Evolutionary conservation across 2,329 filamentous ascomycete genomes (phyloP), one percentile per base, ranked within the genome.

Genomic region (Diaporthe sp.): DNA sequence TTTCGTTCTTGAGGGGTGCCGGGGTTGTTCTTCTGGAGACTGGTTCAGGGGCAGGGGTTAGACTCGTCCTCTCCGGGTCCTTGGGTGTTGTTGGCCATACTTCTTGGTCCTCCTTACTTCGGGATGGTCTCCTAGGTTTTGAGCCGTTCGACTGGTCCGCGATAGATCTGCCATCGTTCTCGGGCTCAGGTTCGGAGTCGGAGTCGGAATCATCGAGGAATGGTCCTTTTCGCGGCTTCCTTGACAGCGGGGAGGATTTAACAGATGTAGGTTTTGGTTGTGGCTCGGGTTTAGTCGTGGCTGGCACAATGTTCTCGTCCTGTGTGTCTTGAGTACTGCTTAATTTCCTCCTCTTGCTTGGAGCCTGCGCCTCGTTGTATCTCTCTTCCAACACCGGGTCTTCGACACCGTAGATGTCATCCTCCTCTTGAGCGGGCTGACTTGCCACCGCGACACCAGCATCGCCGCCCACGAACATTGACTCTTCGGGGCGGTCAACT

Each of bases 141-240:
- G 67, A 25, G 28, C 25, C 47, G 2, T 50, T 35, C 8, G 61
- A 25, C 28, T 35, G 30, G 28, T 22, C 25, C 33, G 15, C 33
- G 19, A 61, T 22, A 4, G 55, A 25, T 5, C 79, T 71, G 10
- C 57, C 74, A 25, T 80, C 78, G 4, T 86, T 85, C 25, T 84
- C 83, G 33, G 28, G 3, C 9, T 71, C 69, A n/a, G 55, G 38
- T 61, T 89, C 90, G 68, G 87, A 89, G 66, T 92, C 90, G 0
- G 93, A 95, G 76, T 92, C 90, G 0, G 93, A 95, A 76, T 95
- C 93, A 74, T 93, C 89, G 54, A 95, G 80, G 78, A 96, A 96
- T 0, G 93, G 93, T 0, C 90, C 91, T 73, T 82, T 86, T 30
- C 80, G 79, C 10, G 74, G 80, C 74, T 81, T 85, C 45, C 80